These are phyloP conservation scores for Osmanthus fragrans DNA, from an alignment of 257 asterid species.

Conservation along the genomic window DNA sequence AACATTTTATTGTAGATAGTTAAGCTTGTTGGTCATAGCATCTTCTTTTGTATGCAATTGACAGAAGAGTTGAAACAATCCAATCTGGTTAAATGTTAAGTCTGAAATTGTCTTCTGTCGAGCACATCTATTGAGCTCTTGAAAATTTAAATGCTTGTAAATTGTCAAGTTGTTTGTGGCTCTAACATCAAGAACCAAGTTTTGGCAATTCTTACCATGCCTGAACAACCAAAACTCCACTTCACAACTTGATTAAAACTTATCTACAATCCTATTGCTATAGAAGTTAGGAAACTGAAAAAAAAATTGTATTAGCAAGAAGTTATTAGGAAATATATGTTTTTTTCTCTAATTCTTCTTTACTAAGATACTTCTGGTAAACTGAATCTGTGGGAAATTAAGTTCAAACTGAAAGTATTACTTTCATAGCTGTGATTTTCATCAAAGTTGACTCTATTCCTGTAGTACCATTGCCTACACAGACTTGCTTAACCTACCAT, in stretches of 20 bases:
- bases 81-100: background rate
- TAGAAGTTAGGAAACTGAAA: background rate
- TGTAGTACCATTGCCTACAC: constrained; percentile 10
- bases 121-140: background rate
- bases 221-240: background rate
- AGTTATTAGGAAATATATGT: background rate
- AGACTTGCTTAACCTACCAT: background rate
- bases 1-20: no score
- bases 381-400: background rate
- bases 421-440: background rate
- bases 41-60: background rate
- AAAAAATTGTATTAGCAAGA: background rate
- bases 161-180: background rate
- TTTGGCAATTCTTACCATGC: background rate
- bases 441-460: background rate
- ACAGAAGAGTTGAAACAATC: background rate
- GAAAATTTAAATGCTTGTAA: background rate
- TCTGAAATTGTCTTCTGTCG: background rate
- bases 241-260: background rate
- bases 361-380: background rate
- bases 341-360: background rate
- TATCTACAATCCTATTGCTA: background rate
- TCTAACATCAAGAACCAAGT: background rate
- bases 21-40: background rate
- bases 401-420: background rate